phyloP scores from a whole-genome alignment of 306 rosid species.

The Carpinus fangiana region DNA sequence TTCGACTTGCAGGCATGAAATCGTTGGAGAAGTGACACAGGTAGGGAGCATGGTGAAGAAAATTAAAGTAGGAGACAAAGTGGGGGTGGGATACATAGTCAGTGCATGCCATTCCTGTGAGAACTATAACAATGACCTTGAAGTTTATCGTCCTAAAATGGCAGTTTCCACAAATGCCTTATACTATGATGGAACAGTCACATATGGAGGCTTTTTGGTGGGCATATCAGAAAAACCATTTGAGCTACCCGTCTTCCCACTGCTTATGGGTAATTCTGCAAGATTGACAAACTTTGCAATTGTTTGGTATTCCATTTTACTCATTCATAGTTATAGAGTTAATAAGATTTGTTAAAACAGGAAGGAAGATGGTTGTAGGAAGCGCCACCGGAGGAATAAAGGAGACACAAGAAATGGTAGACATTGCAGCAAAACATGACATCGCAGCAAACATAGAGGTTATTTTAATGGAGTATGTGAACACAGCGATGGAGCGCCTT shows the following conservation, averaged over 20 bases:
- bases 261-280: too few relatives aligned
- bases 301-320: too few relatives aligned
- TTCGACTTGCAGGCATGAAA: slow-evolving; percentile 39
- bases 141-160: slow-evolving; percentile 38
- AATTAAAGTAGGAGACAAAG: slow-evolving; percentile 44
- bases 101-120: slow-evolving; percentile 46
- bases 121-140: slow-evolving; percentile 21
- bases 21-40: slow-evolving; percentile 43
- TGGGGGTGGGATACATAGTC: slow-evolving; percentile 30
- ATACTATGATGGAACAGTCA: too few relatives aligned
- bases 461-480: not conserved
- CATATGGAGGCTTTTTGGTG: too few relatives aligned
- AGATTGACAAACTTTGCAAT: too few relatives aligned
- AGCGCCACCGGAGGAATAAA: not conserved
- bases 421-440: not conserved
- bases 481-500: not conserved
- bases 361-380: not conserved
- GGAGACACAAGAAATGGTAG: not conserved
- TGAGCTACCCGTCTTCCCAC: too few relatives aligned
- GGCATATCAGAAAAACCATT: too few relatives aligned
- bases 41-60: slow-evolving; percentile 39
- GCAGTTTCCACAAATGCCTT: too few relatives aligned
- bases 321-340: not conserved
- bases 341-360: not conserved
- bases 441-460: not conserved